Evolutionary conservation across 2,329 filamentous ascomycete species (phyloP).

Genomic region (Trichoderma pleuroti): DNA sequence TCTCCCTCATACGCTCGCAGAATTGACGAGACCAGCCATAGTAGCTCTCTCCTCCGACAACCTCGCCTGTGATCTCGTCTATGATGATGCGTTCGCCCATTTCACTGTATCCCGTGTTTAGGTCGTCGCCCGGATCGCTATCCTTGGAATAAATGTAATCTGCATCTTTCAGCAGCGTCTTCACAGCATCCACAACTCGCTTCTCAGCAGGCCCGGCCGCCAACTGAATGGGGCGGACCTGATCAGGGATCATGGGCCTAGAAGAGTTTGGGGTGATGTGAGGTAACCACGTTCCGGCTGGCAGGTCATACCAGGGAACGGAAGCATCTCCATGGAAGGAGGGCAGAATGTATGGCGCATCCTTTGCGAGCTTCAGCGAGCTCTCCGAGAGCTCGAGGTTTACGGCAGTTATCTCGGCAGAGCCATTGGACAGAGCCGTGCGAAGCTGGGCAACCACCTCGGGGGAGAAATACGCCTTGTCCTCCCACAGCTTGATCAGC

Average conservation of each 20-base stretch:
- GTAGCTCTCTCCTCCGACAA: constrained; percentile 68
- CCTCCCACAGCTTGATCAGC: constrained; percentile 68
- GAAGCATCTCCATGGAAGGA: constrained; percentile 71
- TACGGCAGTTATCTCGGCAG: constrained; percentile 24
- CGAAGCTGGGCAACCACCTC: constrained; percentile 57
- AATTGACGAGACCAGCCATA: constrained; percentile 84
- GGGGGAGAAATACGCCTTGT: constrained; percentile 57
- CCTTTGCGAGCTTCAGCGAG: constrained; percentile 46
- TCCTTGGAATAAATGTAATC: constrained; percentile 63
- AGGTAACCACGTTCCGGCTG: constrained; percentile 76
- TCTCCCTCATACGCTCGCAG: constrained; percentile 74
- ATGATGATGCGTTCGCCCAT: constrained; percentile 66
- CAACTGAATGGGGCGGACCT: constrained; percentile 70
- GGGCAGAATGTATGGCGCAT: constrained; percentile 67
- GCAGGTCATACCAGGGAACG: constrained; percentile 75
- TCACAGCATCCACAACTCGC: constrained; percentile 64
- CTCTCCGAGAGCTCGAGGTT: constrained; percentile 24
- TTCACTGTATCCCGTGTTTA: constrained; percentile 64
- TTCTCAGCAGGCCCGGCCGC: constrained; percentile 64
- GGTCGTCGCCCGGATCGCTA: constrained; percentile 44
- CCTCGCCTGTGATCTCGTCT: constrained; percentile 64
- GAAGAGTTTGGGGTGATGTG: constrained; percentile 74
- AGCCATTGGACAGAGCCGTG: constrained; percentile 48
- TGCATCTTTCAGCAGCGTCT: constrained; percentile 65
- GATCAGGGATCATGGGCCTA: constrained; percentile 66